phyloP scores from a whole-genome alignment of 352 stramenopile species.

The Phytophthora quininea region DNA sequence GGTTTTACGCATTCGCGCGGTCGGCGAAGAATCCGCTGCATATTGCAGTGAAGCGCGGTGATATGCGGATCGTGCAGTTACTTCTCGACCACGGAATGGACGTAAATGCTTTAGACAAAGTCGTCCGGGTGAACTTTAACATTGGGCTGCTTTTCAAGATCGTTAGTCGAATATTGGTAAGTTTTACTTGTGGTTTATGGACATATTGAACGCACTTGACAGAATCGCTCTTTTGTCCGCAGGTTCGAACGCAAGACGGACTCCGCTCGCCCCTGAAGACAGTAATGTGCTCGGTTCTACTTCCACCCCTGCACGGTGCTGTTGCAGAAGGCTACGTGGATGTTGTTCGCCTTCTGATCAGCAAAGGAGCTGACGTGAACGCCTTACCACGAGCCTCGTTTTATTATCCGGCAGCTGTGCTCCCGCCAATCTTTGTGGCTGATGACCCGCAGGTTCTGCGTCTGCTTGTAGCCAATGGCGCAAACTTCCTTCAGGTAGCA shows the following conservation, averaged over 20 bases:
- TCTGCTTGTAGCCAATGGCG: conserved; percentile 61
- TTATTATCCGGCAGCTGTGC: conserved; percentile 60
- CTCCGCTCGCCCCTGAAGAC: conserved; percentile 51
- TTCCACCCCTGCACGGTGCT: conserved; percentile 74
- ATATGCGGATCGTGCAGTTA: conserved; percentile 62
- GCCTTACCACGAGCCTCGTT: conserved; percentile 65
- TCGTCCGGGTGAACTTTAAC: conserved; percentile 82
- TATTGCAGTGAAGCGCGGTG: conserved; percentile 61
- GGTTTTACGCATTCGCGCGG: conserved; percentile 65
- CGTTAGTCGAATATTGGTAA: conserved; percentile 62
- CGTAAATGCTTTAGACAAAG: conserved; percentile 79
- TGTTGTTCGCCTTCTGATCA: conserved; percentile 67
- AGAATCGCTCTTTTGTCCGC: neutral
- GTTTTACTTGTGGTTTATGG: neutral
- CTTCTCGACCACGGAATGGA: conserved; percentile 61
- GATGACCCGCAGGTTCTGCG: conserved; percentile 76
- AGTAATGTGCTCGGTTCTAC: conserved; percentile 63
- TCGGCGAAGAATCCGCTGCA: conserved; percentile 83
- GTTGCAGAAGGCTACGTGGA: conserved; percentile 68
- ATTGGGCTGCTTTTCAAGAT: conserved; percentile 76
- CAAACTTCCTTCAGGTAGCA: conserved; percentile 75
- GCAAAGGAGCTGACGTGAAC: conserved; percentile 64
- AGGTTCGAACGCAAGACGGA: conserved; percentile 71
- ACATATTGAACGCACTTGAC: neutral
- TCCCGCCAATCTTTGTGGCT: conserved; percentile 77